Evolutionary conservation across 2,329 filamentous ascomycete genomes (phyloP).

Genomic region (Cadophora luteo-olivacea): DNA sequence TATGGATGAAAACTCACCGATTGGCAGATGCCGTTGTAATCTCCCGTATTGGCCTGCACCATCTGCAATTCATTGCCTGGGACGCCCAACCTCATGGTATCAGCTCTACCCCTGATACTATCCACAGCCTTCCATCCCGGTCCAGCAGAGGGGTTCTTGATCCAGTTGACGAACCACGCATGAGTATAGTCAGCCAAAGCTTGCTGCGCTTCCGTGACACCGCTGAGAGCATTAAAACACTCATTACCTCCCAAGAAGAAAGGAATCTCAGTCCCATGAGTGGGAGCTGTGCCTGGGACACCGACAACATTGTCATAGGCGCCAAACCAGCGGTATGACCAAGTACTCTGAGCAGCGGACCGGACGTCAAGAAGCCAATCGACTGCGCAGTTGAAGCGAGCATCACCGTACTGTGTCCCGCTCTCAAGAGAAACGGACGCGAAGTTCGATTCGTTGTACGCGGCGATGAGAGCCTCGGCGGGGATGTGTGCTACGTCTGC

Average conservation of each 20-base stretch:
- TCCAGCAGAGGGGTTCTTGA: slow-evolving; percentile 51
- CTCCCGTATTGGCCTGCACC: slow-evolving; percentile 41
- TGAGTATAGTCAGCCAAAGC: slow-evolving; percentile 51
- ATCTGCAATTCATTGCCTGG: slow-evolving; percentile 46
- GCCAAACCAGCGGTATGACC: slow-evolving; percentile 53
- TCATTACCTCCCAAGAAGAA: slow-evolving; percentile 55
- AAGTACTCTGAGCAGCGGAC: slow-evolving; percentile 47
- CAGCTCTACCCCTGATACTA: slow-evolving; percentile 39
- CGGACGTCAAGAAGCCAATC: slow-evolving; percentile 51
- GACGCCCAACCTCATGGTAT: slow-evolving; percentile 45
- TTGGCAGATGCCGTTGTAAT: slow-evolving; percentile 47
- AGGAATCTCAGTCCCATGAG: slow-evolving; percentile 51
- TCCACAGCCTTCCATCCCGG: slow-evolving; percentile 50
- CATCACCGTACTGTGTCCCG: slow-evolving; percentile 53
- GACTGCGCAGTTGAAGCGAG: slow-evolving; percentile 52
- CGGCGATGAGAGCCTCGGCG: slow-evolving; percentile 43
- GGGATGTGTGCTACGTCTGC: slow-evolving; percentile 50
- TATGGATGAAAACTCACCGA: slow-evolving; percentile 18
- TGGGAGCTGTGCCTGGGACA: slow-evolving; percentile 45
- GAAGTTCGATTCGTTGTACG: slow-evolving; percentile 48
- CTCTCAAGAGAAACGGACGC: slow-evolving; percentile 49
- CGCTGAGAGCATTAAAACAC: slow-evolving; percentile 46
- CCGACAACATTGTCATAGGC: slow-evolving; percentile 50
- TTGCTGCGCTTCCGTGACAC: slow-evolving; percentile 49
- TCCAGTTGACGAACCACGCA: slow-evolving; percentile 52